Evolutionary conservation across 1,284 basidiomycete genomes (phyloP).

Genomic region (Ceratobasidium theobromae): DNA sequence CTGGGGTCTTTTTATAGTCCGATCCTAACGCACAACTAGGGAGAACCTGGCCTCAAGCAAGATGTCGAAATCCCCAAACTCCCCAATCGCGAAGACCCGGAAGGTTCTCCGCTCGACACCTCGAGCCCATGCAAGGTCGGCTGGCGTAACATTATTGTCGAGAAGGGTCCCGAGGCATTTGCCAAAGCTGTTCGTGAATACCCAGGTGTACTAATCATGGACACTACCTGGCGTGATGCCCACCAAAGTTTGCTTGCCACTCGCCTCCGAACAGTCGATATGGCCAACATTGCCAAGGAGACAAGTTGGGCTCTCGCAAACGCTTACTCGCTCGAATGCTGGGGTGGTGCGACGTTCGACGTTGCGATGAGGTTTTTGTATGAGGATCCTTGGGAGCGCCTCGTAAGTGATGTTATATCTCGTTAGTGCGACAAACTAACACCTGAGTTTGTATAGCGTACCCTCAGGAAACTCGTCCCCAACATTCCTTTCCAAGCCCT

Average conservation of each 20-base stretch:
- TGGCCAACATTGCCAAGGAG: conserved; percentile 98
- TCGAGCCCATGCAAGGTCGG: conserved; percentile 82
- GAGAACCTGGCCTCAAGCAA: conserved; percentile 92
- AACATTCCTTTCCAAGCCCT: conserved; percentile 99
- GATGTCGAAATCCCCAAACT: conserved; percentile 87
- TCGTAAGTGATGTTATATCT: conserved; percentile 55
- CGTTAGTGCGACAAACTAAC: conserved; percentile 7
- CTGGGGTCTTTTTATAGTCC: neutral
- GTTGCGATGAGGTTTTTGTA: conserved; percentile 99
- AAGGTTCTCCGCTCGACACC: conserved; percentile 75
- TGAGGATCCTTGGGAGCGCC: conserved; percentile 99
- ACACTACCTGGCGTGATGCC: conserved; percentile 99
- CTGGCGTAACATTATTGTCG: conserved; percentile 99
- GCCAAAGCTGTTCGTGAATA: conserved; percentile 98
- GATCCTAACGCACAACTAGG: conserved; percentile 47
- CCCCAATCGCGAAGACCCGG: conserved; percentile 73
- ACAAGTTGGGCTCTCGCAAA: conserved; percentile 94
- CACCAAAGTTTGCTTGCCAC: conserved; percentile 98
- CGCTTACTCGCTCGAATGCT: conserved; percentile 97
- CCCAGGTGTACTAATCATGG: conserved; percentile 94
- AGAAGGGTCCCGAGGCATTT: conserved; percentile 97
- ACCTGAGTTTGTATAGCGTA: conserved; percentile 58
- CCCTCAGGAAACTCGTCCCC: conserved; percentile 92
- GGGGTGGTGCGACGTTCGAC: conserved; percentile 99
- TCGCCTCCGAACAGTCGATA: conserved; percentile 93